Evolutionary conservation across 441 rosid genomes (phyloP).

Genomic region (Manihot esculenta): DNA sequence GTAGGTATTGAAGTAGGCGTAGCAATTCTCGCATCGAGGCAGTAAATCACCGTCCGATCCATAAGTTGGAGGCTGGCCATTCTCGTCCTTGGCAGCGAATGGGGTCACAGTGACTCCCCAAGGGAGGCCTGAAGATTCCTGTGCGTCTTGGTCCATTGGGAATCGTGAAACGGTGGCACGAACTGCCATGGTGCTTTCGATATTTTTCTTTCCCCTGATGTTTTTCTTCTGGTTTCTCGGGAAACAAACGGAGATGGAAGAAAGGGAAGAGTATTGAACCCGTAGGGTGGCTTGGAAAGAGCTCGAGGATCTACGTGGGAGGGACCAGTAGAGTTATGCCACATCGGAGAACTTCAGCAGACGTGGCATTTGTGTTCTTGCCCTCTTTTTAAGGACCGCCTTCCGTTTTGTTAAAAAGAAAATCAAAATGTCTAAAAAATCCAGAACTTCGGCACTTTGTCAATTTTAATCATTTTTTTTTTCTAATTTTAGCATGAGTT

Average conservation of each 20-base stretch:
- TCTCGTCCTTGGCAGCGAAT: constrained; percentile 84
- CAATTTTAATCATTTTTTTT: no score
- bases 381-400: no score
- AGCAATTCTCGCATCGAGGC: constrained; percentile 95
- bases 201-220: neutral
- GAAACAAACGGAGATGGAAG: constrained; percentile 23
- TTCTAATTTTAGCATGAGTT: no score
- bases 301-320: constrained; percentile 17
- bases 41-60: constrained; percentile 80
- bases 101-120: constrained; percentile 98
- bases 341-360: neutral
- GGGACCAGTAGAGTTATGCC: constrained; percentile 28
- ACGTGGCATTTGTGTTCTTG: neutral
- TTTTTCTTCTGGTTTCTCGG: constrained; percentile 8
- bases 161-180: constrained; percentile 83
- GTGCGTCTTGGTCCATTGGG: constrained; percentile 76
- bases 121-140: constrained; percentile 79
- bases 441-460: no score
- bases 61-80: constrained; percentile 60
- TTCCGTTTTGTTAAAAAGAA: no score
- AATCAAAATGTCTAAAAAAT: no score
- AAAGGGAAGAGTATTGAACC: no score
- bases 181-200: constrained; percentile 55
- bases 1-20: constrained; percentile 88
- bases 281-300: neutral